These are phyloP conservation scores for Cladosporium sp. DNA, from an alignment of 2,329 filamentous ascomycete genomes.

Conservation along the genomic window DNA sequence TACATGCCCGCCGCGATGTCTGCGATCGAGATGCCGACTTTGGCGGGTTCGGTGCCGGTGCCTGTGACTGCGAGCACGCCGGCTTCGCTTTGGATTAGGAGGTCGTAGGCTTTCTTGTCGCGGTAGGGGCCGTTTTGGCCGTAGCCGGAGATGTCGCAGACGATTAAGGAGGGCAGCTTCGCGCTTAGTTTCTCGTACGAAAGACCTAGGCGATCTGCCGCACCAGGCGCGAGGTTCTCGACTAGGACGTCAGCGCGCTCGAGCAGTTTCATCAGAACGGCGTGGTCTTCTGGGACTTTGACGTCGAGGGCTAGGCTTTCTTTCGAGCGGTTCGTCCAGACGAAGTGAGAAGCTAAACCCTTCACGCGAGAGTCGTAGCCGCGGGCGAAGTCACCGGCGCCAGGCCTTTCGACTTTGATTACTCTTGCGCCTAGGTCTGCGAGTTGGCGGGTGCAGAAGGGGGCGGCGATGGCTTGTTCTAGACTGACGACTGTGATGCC, in stretches of 20 bases:
- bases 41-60: slow-evolving; percentile 45
- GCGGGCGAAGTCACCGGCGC: slow-evolving; percentile 54
- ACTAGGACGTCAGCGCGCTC: slow-evolving; percentile 54
- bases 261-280: slow-evolving; percentile 46
- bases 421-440: slow-evolving; percentile 56
- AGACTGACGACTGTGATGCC: slow-evolving; percentile 55
- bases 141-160: slow-evolving; percentile 57
- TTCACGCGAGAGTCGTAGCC: slow-evolving; percentile 53
- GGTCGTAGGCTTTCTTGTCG: slow-evolving; percentile 58
- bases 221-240: slow-evolving; percentile 56
- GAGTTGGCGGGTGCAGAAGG: slow-evolving; percentile 56
- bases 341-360: slow-evolving; percentile 55
- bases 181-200: slow-evolving; percentile 47
- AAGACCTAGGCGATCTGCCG: slow-evolving; percentile 49
- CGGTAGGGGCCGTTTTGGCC: slow-evolving; percentile 53
- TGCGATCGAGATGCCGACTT: slow-evolving; percentile 57
- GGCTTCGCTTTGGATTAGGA: slow-evolving; percentile 57
- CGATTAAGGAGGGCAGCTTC: slow-evolving; percentile 49
- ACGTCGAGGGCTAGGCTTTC: slow-evolving; percentile 55
- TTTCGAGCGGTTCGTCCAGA: slow-evolving; percentile 57
- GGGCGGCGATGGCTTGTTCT: slow-evolving; percentile 57
- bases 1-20: slow-evolving; percentile 57
- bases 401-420: slow-evolving; percentile 57
- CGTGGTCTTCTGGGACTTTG: slow-evolving; percentile 47
- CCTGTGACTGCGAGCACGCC: slow-evolving; percentile 56